These are phyloP conservation scores for Hansenula lynferdii DNA, from an alignment of 1,139 yeast genomes.

Conservation along the genomic window DNA sequence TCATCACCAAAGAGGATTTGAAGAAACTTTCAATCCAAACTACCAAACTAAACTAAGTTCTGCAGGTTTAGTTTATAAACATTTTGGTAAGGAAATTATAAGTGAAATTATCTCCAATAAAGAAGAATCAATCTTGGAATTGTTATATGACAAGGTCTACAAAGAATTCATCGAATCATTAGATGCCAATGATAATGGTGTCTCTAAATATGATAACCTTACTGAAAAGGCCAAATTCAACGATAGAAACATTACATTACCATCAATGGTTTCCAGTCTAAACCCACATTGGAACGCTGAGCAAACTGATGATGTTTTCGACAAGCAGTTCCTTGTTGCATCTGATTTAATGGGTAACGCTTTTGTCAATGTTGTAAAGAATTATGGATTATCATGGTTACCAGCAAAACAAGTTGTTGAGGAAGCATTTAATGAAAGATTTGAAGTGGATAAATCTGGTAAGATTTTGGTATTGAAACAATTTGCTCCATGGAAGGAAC, in stretches of 20 bases:
- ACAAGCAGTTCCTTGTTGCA: conserved; percentile 63
- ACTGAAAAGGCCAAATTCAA: conserved; percentile 43
- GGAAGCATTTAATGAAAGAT: conserved; percentile 56
- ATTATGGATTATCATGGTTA: conserved; percentile 83
- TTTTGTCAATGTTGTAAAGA: conserved; percentile 61
- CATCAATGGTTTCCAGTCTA: conserved; percentile 70
- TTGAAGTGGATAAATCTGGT: conserved; percentile 56
- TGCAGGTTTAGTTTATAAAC: conserved; percentile 93
- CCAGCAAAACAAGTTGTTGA: conserved; percentile 82
- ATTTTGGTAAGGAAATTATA: conserved; percentile 82
- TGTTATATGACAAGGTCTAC: conserved; percentile 71
- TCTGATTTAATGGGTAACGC: conserved; percentile 80
- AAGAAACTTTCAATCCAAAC: conserved; percentile 53
- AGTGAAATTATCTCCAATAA: conserved; percentile 33
- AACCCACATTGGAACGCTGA: conserved; percentile 82
- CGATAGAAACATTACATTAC: conserved; percentile 64
- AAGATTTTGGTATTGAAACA: conserved; percentile 65
- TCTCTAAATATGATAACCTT: conserved; percentile 60
- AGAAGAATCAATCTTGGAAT: conserved; percentile 41
- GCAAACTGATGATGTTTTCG: conserved; percentile 62
- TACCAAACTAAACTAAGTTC: conserved; percentile 80
- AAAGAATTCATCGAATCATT: conserved; percentile 83
- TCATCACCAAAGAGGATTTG: conserved; percentile 89
- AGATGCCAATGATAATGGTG: conserved; percentile 97
- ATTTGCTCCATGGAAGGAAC: conserved; percentile 95